Percentiles rank a stretch among this genome's conserved stretches.
Evolutionary conservation across 805 yeast species (phyloP).

Genomic region (Starmerella sp.): DNA sequence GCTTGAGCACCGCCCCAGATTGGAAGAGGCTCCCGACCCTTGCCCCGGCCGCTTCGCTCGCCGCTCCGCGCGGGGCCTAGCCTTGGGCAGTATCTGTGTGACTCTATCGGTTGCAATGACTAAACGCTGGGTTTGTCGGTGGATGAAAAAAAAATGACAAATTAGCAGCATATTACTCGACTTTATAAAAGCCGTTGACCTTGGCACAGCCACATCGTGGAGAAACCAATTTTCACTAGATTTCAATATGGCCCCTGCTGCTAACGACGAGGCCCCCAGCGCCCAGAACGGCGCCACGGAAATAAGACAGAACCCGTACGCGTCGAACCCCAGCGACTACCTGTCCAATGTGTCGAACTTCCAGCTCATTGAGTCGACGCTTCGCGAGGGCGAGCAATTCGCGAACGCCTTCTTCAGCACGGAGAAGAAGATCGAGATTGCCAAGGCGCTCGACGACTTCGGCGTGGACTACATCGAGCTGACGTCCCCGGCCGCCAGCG

Average conservation of each 20-base stretch:
- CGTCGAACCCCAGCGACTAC: constrained; percentile 88
- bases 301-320: constrained; percentile 60
- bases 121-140: neutral
- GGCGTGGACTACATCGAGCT: constrained; percentile 97
- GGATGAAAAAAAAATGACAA: constrained; percentile 5
- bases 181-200: constrained; percentile 1
- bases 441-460: constrained; percentile 91
- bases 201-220: neutral
- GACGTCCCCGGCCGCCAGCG: constrained; percentile 96
- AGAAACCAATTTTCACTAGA: neutral
- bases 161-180: neutral
- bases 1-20: neutral
- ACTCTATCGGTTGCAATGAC: constrained; percentile 3
- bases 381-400: constrained; percentile 97
- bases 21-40: neutral
- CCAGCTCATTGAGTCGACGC: constrained; percentile 87
- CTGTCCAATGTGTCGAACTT: constrained; percentile 79
- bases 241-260: neutral
- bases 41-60: neutral
- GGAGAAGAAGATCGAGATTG: constrained; percentile 92
- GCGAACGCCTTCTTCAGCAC: constrained; percentile 93
- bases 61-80: neutral
- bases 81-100: neutral
- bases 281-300: constrained; percentile 22
- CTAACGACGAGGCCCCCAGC: constrained; percentile 12